Percentiles rank a stretch among this genome's conserved stretches.
Evolutionary conservation across 768 basidiomycete species (phyloP).

Genomic region (Russula sp.): DNA sequence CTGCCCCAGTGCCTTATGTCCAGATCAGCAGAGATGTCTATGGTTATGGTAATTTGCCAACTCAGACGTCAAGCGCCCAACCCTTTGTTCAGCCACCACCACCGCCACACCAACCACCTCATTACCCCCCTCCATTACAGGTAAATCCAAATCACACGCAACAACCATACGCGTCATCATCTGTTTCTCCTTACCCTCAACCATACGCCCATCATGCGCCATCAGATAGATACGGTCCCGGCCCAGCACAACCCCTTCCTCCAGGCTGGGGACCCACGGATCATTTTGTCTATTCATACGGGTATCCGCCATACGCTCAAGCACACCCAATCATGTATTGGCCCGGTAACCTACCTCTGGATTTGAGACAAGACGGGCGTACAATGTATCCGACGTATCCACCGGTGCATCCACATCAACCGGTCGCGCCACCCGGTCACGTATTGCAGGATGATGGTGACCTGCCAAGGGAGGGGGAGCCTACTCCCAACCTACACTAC

Average conservation of each 20-base stretch:
- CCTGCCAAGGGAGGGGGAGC: constrained; percentile 11
- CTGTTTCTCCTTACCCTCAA: constrained; percentile 30
- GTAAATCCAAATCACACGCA: constrained; percentile 26
- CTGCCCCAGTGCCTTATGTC: constrained; percentile 27
- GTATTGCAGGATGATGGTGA: constrained; percentile 11
- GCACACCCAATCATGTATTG: constrained; percentile 42
- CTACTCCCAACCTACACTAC: constrained; percentile 28
- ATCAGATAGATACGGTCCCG: constrained; percentile 24
- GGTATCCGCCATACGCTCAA: constrained; percentile 27
- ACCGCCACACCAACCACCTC: constrained; percentile 16
- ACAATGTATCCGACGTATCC: constrained; percentile 23
- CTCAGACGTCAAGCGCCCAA: constrained; percentile 15
- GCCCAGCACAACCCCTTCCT: constrained; percentile 24
- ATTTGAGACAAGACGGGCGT: constrained; percentile 17
- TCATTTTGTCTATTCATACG: constrained; percentile 37
- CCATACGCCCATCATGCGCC: constrained; percentile 28
- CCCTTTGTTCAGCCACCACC: constrained; percentile 13
- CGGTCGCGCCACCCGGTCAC: constrained; percentile 7
- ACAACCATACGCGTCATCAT: constrained; percentile 28
- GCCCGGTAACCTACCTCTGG: constrained; percentile 33
- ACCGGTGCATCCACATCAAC: constrained; percentile 20
- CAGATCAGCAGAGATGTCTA: constrained; percentile 26
- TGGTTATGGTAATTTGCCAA: constrained; percentile 21
- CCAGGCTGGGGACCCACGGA: constrained; percentile 29
- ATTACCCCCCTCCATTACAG: constrained; percentile 24